Evolutionary conservation across 805 yeast genomes (phyloP).

Genomic region (Candida ficus): DNA sequence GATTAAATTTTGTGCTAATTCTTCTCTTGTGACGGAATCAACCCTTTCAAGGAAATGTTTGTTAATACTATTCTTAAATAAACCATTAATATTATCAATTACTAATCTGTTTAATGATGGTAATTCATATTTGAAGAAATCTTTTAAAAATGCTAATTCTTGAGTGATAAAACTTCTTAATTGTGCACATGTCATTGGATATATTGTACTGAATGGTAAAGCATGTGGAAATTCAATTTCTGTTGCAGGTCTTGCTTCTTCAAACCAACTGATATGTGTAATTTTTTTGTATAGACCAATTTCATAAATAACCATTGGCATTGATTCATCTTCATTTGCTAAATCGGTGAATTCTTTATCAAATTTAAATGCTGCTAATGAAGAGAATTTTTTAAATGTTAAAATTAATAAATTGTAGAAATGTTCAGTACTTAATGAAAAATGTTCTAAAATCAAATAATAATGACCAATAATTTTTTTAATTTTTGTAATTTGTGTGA

Average conservation of each 20-base stretch:
- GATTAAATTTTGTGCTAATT: conserved; percentile 81
- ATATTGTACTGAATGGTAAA: conserved; percentile 83
- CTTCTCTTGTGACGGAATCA: conserved; percentile 77
- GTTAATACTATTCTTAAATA: conserved; percentile 65
- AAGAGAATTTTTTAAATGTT: conserved; percentile 58
- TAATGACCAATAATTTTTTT: conserved; percentile 55
- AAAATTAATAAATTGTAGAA: conserved; percentile 58
- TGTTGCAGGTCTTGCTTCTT: conserved; percentile 40
- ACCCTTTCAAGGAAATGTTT: conserved; percentile 55
- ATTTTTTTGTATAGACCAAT: conserved; percentile 56
- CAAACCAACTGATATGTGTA: conserved; percentile 65
- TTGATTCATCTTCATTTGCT: conserved; percentile 76
- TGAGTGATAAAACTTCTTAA: conserved; percentile 60
- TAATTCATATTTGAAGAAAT: conserved; percentile 58
- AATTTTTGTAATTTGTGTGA: conserved; percentile 41
- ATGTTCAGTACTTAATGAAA: conserved; percentile 52
- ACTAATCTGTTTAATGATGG: conserved; percentile 56
- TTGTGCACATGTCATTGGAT: conserved; percentile 80
- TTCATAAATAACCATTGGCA: conserved; percentile 74
- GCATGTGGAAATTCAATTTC: conserved; percentile 45
- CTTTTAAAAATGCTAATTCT: conserved; percentile 59
- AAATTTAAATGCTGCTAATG: conserved; percentile 49
- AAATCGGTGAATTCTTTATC: conserved; percentile 53
- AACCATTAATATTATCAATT: conserved; percentile 56
- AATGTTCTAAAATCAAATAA: conserved; percentile 71